phyloP scores from a whole-genome alignment of 108 stramenopile genomes.

The Cyclotella choctawhatcheeana region DNA sequence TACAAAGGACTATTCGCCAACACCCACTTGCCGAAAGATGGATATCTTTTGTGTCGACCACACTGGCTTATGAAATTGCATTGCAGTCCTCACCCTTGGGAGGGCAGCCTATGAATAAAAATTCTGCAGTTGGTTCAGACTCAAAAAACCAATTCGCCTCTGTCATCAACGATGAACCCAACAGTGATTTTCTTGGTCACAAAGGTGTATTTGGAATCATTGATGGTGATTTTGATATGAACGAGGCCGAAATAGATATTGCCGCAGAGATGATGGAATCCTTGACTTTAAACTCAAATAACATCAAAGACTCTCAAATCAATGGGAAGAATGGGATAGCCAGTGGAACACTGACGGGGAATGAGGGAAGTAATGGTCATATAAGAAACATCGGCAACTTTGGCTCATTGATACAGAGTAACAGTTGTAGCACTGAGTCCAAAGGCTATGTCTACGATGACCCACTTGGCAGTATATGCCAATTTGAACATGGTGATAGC shows the following conservation, averaged over 20 bases:
- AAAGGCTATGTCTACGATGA: constrained; percentile 73
- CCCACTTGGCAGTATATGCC: constrained; percentile 61
- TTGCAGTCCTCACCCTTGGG: constrained; percentile 89
- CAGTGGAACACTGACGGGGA: constrained; percentile 20
- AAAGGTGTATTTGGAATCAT: constrained; percentile 44
- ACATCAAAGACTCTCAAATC: constrained; percentile 19
- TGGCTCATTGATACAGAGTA: constrained; percentile 15
- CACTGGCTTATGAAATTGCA: constrained; percentile 76
- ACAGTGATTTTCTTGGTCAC: constrained; percentile 56
- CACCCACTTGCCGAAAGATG: constrained; percentile 69
- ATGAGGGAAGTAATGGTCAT: background rate
- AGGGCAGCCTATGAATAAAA: constrained; percentile 47
- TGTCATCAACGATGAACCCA: constrained; percentile 57
- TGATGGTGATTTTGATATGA: constrained; percentile 79
- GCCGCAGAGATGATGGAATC: constrained; percentile 91
- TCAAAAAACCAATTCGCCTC: constrained; percentile 38
- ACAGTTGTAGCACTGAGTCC: background rate
- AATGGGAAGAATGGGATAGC: constrained; percentile 41
- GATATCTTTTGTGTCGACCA: constrained; percentile 75
- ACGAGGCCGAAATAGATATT: constrained; percentile 89
- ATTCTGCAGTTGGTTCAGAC: constrained; percentile 48
- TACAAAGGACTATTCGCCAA: constrained; percentile 34
- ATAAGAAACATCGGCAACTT: constrained; percentile 17
- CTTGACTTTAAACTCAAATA: constrained; percentile 46
- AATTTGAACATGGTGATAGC: constrained; percentile 27